Conservation (phyloP, 2,329 filamentous ascomycete genomes). For the Claviceps quebecensis region DNA sequence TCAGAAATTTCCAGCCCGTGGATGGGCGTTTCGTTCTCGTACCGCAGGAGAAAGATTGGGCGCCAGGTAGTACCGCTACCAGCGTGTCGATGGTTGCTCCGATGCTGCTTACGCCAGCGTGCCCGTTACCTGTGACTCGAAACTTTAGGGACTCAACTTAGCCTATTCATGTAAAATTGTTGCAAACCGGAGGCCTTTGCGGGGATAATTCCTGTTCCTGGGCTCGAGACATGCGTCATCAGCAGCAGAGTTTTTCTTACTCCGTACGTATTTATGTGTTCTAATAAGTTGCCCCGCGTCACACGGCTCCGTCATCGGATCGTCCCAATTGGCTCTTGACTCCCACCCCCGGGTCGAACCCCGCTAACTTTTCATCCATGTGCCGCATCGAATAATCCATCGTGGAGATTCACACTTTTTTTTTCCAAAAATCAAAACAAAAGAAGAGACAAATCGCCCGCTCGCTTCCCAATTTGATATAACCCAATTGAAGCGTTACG, state of each 20-base stretch:
- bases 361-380: background rate
- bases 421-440: background rate
- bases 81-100: too few relatives aligned
- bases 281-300: background rate
- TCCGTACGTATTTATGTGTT: too few relatives aligned
- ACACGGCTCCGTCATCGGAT: constrained; percentile 1
- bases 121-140: too few relatives aligned
- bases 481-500: background rate
- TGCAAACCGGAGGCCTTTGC: background rate
- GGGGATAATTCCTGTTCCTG: background rate
- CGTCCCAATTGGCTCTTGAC: background rate
- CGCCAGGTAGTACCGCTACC: too few relatives aligned
- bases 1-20: too few relatives aligned
- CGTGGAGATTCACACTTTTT: background rate
- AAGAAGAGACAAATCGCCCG: background rate
- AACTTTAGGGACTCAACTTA: too few relatives aligned
- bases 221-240: background rate
- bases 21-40: too few relatives aligned
- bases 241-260: background rate
- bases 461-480: background rate
- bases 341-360: background rate
- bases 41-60: too few relatives aligned
- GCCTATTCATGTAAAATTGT: too few relatives aligned
- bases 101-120: too few relatives aligned
- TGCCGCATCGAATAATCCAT: background rate